Evolutionary conservation across 257 asterid species (phyloP).

Genomic region (Solanum okadae): DNA sequence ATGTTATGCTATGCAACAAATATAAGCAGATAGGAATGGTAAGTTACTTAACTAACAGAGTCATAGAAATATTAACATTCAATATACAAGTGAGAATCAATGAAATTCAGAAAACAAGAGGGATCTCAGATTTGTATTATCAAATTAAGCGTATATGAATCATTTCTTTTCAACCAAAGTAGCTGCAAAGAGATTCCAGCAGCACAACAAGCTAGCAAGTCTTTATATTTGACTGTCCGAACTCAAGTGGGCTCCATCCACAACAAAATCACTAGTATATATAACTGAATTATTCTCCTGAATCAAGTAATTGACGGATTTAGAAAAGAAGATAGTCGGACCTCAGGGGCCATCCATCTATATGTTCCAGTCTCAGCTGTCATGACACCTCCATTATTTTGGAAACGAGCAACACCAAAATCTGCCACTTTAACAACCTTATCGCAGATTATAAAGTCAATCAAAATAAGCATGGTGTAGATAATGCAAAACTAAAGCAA

Average conservation of each 20-base stretch:
- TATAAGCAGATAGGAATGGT: neutral
- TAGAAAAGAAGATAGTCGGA: neutral
- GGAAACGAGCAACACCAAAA: conserved; percentile 41
- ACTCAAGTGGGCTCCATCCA: neutral
- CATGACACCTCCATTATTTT: conserved; percentile 28
- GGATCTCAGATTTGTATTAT: neutral
- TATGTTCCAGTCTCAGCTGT: conserved; percentile 41
- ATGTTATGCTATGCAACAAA: neutral
- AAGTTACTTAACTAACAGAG: neutral
- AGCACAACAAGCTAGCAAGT: neutral
- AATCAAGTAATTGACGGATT: neutral
- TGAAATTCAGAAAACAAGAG: neutral
- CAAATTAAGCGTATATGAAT: neutral
- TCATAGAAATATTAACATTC: neutral
- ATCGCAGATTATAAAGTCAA: conserved; percentile 10
- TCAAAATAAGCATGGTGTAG: conserved; percentile 8
- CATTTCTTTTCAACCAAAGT: neutral
- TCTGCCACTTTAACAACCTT: conserved; percentile 42
- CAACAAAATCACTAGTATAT: neutral
- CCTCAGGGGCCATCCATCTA: conserved; percentile 47
- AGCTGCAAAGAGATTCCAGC: neutral
- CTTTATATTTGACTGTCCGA: neutral
- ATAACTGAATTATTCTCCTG: neutral
- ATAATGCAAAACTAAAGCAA: neutral
- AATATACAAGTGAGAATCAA: neutral